Conservation (phyloP, 176 grass and related monocot genomes). For the Oryza glumipatula region DNA sequence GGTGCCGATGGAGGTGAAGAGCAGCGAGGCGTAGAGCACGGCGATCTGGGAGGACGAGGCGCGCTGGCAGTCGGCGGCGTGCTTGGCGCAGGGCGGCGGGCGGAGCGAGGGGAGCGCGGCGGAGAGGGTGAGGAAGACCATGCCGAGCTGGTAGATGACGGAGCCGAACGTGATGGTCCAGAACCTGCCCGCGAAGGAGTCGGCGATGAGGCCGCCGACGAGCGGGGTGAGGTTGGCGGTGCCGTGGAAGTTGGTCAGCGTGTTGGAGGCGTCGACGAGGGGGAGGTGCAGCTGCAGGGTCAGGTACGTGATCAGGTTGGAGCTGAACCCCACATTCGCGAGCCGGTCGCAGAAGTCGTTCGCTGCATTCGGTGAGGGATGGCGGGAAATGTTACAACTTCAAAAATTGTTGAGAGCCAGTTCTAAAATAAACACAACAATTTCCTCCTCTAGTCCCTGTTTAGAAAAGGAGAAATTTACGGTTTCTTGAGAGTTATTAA, state of each 20-base stretch:
- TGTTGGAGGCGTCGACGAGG: slow-evolving; percentile 77
- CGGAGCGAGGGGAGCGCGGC: slow-evolving; percentile 60
- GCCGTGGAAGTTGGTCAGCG: slow-evolving; percentile 66
- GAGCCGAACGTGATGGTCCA: slow-evolving; percentile 74
- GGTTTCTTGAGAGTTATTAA: no score
- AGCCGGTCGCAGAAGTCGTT: slow-evolving; percentile 80
- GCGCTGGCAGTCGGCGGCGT: slow-evolving; percentile 48
- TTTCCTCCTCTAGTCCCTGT: no score
- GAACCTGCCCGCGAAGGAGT: slow-evolving; percentile 88
- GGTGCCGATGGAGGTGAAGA: slow-evolving; percentile 66
- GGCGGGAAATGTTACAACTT: slow-evolving; percentile 18
- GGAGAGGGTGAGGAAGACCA: slow-evolving; percentile 77
- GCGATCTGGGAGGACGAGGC: slow-evolving; percentile 55
- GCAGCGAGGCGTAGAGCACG: slow-evolving; percentile 68
- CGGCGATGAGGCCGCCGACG: slow-evolving; percentile 71
- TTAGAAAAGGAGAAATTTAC: no score
- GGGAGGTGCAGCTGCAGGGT: slow-evolving; percentile 76
- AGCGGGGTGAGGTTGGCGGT: slow-evolving; percentile 72
- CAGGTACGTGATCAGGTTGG: slow-evolving; percentile 90
- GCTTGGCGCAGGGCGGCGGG: slow-evolving; percentile 41
- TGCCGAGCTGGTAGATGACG: slow-evolving; percentile 84
- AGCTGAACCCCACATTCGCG: slow-evolving; percentile 60
- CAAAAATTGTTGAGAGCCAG: background rate
- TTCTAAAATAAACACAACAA: background rate
- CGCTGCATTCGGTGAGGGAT: slow-evolving; percentile 36